phyloP scores from a whole-genome alignment of 1,284 basidiomycete genomes.

The Phaffia rhodozyma region DNA sequence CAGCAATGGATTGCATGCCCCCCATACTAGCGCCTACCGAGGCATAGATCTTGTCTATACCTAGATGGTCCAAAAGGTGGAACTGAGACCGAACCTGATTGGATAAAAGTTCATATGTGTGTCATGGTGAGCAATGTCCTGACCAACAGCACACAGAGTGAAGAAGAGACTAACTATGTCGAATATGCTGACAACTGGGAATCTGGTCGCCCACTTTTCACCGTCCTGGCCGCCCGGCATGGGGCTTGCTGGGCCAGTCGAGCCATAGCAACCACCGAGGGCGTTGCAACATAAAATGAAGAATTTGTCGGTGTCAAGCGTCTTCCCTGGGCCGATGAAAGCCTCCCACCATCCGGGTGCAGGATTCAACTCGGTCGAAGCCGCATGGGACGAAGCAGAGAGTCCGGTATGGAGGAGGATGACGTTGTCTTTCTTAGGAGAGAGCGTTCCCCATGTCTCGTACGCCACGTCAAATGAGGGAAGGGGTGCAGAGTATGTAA shows the following conservation, averaged over 20 bases:
- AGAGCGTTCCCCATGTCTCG: slow-evolving; percentile 92
- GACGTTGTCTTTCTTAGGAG: slow-evolving; percentile 64
- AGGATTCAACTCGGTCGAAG: slow-evolving; percentile 64
- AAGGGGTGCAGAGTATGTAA: slow-evolving; percentile 63
- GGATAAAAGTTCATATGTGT: background rate
- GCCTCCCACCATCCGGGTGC: slow-evolving; percentile 92
- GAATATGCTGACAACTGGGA: slow-evolving; percentile 85
- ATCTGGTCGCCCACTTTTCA: slow-evolving; percentile 72
- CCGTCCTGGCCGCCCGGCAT: slow-evolving; percentile 42
- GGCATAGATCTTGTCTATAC: slow-evolving; percentile 76
- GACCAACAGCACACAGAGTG: background rate
- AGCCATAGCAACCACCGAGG: slow-evolving; percentile 92
- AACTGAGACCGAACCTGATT: slow-evolving; percentile 65
- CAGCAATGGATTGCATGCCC: slow-evolving; percentile 93
- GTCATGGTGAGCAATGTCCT: background rate
- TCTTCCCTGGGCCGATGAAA: slow-evolving; percentile 89
- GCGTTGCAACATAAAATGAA: slow-evolving; percentile 96
- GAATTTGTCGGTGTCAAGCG: slow-evolving; percentile 84
- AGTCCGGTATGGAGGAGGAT: slow-evolving; percentile 96
- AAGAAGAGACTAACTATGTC: slow-evolving; percentile 58
- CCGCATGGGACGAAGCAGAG: slow-evolving; percentile 90
- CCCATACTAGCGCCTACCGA: slow-evolving; percentile 93
- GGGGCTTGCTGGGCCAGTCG: slow-evolving; percentile 66
- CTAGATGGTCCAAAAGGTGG: slow-evolving; percentile 67
- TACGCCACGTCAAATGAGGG: slow-evolving; percentile 81